Conservation (phyloP, 2,329 filamentous ascomycete genomes). For the Aureobasidium sp. region DNA sequence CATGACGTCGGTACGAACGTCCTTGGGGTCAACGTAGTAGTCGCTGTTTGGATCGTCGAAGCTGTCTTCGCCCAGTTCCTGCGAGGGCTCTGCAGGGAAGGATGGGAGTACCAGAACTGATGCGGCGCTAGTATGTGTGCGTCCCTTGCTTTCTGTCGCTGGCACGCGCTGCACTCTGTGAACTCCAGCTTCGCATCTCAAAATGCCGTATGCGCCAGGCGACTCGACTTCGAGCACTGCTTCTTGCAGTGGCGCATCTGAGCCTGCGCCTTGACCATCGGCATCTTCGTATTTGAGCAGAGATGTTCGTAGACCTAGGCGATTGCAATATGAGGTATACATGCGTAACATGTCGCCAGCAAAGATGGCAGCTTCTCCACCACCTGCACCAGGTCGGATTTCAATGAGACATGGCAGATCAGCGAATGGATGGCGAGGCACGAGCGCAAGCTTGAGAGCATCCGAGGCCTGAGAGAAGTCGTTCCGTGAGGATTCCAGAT, state of each 20-base stretch:
- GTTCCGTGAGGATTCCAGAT: conserved; percentile 60
- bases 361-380: conserved; percentile 85
- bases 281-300: conserved; percentile 74
- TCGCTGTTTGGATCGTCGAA: conserved; percentile 81
- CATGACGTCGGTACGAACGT: conserved; percentile 85
- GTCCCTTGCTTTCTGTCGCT: conserved; percentile 80
- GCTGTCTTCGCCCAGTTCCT: conserved; percentile 48
- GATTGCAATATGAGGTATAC: conserved; percentile 74
- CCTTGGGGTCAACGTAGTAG: conserved; percentile 79
- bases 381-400: conserved; percentile 84
- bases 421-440: conserved; percentile 84
- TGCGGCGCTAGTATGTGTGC: conserved; percentile 88
- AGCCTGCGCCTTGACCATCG: conserved; percentile 51
- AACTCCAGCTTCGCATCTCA: conserved; percentile 86
- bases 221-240: conserved; percentile 78
- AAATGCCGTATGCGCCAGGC: conserved; percentile 68
- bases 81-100: conserved; percentile 54
- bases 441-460: conserved; percentile 67
- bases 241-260: conserved; percentile 69
- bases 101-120: conserved; percentile 88
- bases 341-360: conserved; percentile 81
- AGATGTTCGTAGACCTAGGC: conserved; percentile 57
- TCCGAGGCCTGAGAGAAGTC: conserved; percentile 57
- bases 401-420: conserved; percentile 85
- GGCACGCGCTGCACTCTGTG: conserved; percentile 93